Evolutionary conservation across 495 filamentous ascomycete species (phyloP), one percentile per base, ranked within the genome.

Genomic region (Neurospora sp.): DNA sequence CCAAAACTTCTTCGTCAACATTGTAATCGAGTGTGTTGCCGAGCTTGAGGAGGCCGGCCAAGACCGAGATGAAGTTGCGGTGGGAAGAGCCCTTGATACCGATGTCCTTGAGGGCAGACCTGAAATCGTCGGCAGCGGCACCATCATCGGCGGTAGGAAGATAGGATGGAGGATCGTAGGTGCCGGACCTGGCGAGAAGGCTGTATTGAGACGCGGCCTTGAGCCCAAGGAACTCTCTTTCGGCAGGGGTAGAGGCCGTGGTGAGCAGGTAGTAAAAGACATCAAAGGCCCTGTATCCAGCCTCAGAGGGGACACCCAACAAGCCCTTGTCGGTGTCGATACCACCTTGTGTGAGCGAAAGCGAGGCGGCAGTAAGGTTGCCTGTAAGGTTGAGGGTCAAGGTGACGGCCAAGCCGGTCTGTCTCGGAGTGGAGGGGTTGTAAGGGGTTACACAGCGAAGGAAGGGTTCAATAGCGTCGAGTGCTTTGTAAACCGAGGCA

Each of bases 201-300:
- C 89, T 80, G 81, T 99, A 98, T 16, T 87, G 84, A 3, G 92
- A 91, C 3, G 92, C 88, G n/a, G 88, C 86, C 81, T 94, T 92
- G 40, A 99, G 85, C 59, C 91, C 90, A n/a, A 99, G 85, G 72
- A 93, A 97, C 79, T 98, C 94, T 44, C 94, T 88, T 83, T 99
- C 96, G 1, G 94, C 93, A 2, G 91, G 92, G 2, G 94, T 96
- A 0, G 96, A 96, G 16, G 93, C 91, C 38, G 92, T 93, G 1
- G 94, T 96, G 31, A 97, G 86, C 4, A 99, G 89, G 76, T 98
- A 98, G 83, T 99, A 99, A 81, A 98, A 99, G 38, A 94, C 96
- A 79, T 99, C 94, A 77, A 98, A 99, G n/a, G 95, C 96, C 73
- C 96, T 90, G 79, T 92, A 94, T 27, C 96, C 96, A 8, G 89